phyloP scores from a whole-genome alignment of 2,329 filamentous ascomycete species.

The Alternaria novae-zelandiae region DNA sequence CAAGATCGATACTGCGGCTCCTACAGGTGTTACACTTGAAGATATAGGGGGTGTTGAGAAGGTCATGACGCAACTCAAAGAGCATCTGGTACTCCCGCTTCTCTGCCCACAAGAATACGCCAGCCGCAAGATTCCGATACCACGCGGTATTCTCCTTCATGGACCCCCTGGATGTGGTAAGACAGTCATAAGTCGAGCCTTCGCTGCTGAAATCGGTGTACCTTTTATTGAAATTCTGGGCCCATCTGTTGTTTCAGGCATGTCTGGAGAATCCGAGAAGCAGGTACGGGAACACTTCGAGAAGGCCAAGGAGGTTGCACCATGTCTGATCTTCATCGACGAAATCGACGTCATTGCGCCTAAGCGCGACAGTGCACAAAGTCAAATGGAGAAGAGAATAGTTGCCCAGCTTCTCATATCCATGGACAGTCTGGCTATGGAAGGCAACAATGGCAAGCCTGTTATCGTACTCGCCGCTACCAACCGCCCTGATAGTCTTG shows the following conservation, averaged over 20 bases:
- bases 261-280: conserved; percentile 89
- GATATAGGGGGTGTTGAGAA: conserved; percentile 80
- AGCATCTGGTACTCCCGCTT: conserved; percentile 76
- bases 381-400: conserved; percentile 89
- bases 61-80: conserved; percentile 71
- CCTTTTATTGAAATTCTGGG: conserved; percentile 84
- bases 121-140: conserved; percentile 70
- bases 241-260: conserved; percentile 81
- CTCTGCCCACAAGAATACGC: conserved; percentile 70
- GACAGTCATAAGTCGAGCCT: conserved; percentile 81
- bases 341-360: conserved; percentile 91
- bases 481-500: conserved; percentile 84
- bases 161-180: conserved; percentile 87
- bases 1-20: conserved; percentile 67
- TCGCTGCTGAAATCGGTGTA: conserved; percentile 76
- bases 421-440: conserved; percentile 78
- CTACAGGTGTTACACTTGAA: conserved; percentile 69
- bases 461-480: conserved; percentile 93
- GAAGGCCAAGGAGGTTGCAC: conserved; percentile 82
- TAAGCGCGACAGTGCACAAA: conserved; percentile 81
- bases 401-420: conserved; percentile 83
- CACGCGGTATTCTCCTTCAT: conserved; percentile 78
- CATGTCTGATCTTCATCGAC: conserved; percentile 89
- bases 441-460: conserved; percentile 74
- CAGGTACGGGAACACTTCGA: conserved; percentile 86